Evolutionary conservation across 176 grass and related monocot genomes (phyloP).

Genomic region (Aechmea fasciata): DNA sequence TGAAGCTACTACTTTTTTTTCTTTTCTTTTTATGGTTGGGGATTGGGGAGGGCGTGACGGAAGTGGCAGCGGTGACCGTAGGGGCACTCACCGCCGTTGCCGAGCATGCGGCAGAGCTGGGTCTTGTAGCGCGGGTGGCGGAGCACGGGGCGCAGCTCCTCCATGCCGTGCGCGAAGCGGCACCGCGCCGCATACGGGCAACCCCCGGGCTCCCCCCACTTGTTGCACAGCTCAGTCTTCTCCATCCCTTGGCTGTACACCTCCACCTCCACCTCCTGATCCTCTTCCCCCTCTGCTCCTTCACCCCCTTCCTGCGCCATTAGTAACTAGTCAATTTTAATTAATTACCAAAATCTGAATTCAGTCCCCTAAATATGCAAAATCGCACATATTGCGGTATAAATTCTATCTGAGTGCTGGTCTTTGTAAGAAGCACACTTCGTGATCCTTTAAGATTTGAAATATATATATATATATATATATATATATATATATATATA

Average conservation of each 20-base stretch:
- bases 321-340: too few species aligned
- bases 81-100: slow-evolving; percentile 41
- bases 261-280: slow-evolving; percentile 59
- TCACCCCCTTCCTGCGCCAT: slow-evolving; percentile 5
- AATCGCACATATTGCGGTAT: too few species aligned
- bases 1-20: slow-evolving; percentile 8
- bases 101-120: slow-evolving; percentile 50
- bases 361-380: not conserved
- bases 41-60: slow-evolving; percentile 30
- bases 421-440: too few species aligned
- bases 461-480: too few species aligned
- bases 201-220: slow-evolving; percentile 37
- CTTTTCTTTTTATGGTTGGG: not conserved
- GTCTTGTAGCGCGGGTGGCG: slow-evolving; percentile 91
- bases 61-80: slow-evolving; percentile 87
- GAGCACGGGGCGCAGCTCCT: slow-evolving; percentile 71
- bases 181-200: slow-evolving; percentile 55
- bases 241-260: slow-evolving; percentile 48
- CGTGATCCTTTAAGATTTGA: too few species aligned
- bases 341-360: too few species aligned
- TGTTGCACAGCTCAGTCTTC: slow-evolving; percentile 95
- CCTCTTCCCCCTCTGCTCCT: slow-evolving; percentile 26
- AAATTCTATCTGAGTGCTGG: too few species aligned
- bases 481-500: too few species aligned
- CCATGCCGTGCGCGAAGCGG: slow-evolving; percentile 67